Conservation (phyloP, 1,139 yeast species). For the Zygoascus meyerae region DNA sequence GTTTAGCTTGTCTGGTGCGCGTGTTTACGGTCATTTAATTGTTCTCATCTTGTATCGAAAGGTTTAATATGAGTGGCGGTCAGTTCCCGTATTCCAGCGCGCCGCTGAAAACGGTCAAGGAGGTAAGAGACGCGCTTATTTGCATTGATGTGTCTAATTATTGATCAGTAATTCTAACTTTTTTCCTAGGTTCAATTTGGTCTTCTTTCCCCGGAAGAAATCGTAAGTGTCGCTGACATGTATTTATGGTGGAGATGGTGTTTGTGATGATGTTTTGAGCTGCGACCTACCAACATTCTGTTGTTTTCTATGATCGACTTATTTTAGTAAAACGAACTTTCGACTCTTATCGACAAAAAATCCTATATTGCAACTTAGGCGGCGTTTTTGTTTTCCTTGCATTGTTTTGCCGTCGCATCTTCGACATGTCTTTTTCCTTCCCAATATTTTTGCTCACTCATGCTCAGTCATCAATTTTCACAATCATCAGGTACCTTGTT, state of each 20-base stretch:
- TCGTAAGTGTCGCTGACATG: slow-evolving; percentile 38
- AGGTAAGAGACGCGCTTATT: slow-evolving; percentile 45
- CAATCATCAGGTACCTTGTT: too few relatives aligned
- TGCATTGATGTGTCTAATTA: not conserved
- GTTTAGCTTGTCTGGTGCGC: not conserved
- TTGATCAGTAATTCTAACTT: slow-evolving; percentile 7
- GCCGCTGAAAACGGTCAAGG: slow-evolving; percentile 92
- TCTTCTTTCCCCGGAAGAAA: slow-evolving; percentile 94
- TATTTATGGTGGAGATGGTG: slow-evolving; percentile 3
- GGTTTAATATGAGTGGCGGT: slow-evolving; percentile 37
- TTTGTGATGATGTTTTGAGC: slow-evolving; percentile 1
- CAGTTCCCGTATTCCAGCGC: slow-evolving; percentile 93
- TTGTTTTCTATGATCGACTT: too few relatives aligned
- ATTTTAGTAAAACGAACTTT: not conserved
- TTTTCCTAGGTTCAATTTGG: slow-evolving; percentile 77
- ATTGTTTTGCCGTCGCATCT: too few relatives aligned
- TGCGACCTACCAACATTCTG: not conserved
- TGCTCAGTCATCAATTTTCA: too few relatives aligned
- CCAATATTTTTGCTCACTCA: not conserved
- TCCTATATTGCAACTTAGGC: too few relatives aligned
- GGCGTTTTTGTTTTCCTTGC: too few relatives aligned
- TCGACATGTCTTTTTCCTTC: not conserved
- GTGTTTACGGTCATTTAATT: slow-evolving; percentile 3
- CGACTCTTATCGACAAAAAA: not conserved
- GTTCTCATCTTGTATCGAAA: not conserved